Percentiles rank a stretch among this genome's conserved stretches.
Evolutionary conservation across 257 asterid genomes (phyloP).

Genomic region (Salvia miltiorrhiza): DNA sequence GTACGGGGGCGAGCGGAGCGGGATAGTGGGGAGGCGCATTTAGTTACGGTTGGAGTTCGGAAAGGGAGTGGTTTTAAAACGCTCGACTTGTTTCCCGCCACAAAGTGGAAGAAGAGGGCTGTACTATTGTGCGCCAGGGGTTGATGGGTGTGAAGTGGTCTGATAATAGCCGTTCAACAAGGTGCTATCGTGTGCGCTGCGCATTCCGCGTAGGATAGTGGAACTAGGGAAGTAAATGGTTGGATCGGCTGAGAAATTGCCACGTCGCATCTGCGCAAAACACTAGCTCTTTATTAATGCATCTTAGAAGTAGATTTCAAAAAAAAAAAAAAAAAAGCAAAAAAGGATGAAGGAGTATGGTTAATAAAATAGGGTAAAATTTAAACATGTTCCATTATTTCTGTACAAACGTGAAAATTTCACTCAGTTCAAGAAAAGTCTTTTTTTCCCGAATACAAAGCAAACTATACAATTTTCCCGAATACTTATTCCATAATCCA

Average conservation of each 20-base stretch:
- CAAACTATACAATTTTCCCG: no score
- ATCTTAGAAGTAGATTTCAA: no score
- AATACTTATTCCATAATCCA: no score
- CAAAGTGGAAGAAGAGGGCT: background rate
- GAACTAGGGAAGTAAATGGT: background rate
- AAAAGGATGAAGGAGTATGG: no score
- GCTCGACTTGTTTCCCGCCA: slow-evolving; percentile 61
- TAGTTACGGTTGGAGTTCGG: background rate
- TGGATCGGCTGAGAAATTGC: slow-evolving; percentile 39
- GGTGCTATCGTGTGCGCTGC: background rate
- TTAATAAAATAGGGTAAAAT: no score
- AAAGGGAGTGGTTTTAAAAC: slow-evolving; percentile 35
- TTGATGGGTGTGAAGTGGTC: slow-evolving; percentile 35
- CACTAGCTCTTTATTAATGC: no score
- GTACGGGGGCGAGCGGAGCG: slow-evolving; percentile 14
- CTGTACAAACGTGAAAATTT: no score
- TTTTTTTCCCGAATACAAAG: no score
- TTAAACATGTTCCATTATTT: no score
- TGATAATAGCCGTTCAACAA: slow-evolving; percentile 6
- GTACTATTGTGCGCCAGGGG: slow-evolving; percentile 40
- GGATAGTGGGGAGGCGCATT: slow-evolving; percentile 24
- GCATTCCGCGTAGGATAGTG: slow-evolving; percentile 27
- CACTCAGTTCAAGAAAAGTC: no score
- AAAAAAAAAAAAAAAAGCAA: no score
- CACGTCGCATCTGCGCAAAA: slow-evolving; percentile 33